Evolutionary conservation across 2,329 filamentous ascomycete genomes (phyloP).

Genomic region (Pseudogymnoascus sp.): DNA sequence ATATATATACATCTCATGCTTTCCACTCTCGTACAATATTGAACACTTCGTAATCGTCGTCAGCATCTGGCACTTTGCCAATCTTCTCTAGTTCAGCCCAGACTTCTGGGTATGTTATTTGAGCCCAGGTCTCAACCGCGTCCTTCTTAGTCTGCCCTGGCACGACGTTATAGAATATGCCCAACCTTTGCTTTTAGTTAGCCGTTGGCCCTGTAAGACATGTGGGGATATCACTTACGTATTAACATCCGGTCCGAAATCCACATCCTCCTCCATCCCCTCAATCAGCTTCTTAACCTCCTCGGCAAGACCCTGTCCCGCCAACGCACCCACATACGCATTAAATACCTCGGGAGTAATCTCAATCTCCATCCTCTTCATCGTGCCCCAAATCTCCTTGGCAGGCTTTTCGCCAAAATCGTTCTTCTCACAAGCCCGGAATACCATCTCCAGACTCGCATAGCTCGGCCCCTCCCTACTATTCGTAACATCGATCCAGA

Average conservation of each 20-base stretch:
- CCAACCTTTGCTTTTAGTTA: slow-evolving; percentile 45
- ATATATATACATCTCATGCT: slow-evolving; percentile 10
- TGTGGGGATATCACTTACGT: slow-evolving; percentile 49
- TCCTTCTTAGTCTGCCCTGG: slow-evolving; percentile 56
- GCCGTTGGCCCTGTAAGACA: background rate
- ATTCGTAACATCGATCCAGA: slow-evolving; percentile 77
- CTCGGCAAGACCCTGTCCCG: slow-evolving; percentile 61
- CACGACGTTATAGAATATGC: slow-evolving; percentile 66
- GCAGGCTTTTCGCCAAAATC: slow-evolving; percentile 50
- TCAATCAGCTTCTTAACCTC: slow-evolving; percentile 58
- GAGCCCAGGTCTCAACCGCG: slow-evolving; percentile 67
- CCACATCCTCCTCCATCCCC: slow-evolving; percentile 57
- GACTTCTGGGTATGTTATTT: slow-evolving; percentile 53
- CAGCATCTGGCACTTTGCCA: slow-evolving; percentile 18
- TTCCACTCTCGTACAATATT: slow-evolving; percentile 18
- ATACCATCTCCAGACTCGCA: slow-evolving; percentile 68
- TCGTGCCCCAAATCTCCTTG: slow-evolving; percentile 60
- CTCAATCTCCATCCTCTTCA: slow-evolving; percentile 68
- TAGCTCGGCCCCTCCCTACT: slow-evolving; percentile 82
- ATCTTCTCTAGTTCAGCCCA: slow-evolving; percentile 53
- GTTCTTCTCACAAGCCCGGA: slow-evolving; percentile 64
- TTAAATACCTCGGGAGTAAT: slow-evolving; percentile 65
- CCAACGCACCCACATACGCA: slow-evolving; percentile 68
- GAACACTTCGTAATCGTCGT: slow-evolving; percentile 23
- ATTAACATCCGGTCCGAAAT: slow-evolving; percentile 55